These are phyloP conservation scores for Biscogniauxia sp. DNA, from an alignment of 2,329 filamentous ascomycete species.

Conservation along the genomic window DNA sequence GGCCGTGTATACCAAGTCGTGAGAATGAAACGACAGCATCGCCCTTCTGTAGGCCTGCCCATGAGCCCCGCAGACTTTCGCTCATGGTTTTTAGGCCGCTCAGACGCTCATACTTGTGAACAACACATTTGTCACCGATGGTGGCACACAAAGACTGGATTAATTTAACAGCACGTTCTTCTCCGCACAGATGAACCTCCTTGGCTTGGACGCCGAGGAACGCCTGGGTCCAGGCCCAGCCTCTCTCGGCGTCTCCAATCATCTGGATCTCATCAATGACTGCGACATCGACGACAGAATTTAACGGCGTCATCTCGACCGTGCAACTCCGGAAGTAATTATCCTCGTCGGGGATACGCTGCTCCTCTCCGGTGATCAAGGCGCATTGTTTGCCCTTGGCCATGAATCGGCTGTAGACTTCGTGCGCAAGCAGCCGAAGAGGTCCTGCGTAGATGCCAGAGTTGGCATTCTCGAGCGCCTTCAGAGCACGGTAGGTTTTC, in stretches of 20 bases:
- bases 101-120: conserved; percentile 81
- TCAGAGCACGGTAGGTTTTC: conserved; percentile 92
- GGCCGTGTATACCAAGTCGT: conserved; percentile 72
- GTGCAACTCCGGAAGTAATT: conserved; percentile 77
- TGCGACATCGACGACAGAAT: conserved; percentile 70
- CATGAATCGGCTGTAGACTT: conserved; percentile 85
- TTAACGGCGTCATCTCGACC: conserved; percentile 78
- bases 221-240: conserved; percentile 93
- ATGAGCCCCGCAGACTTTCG: conserved; percentile 59
- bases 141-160: conserved; percentile 74
- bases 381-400: conserved; percentile 75
- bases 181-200: conserved; percentile 91
- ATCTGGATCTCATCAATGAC: conserved; percentile 99
- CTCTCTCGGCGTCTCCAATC: conserved; percentile 76
- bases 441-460: conserved; percentile 89
- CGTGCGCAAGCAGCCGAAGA: conserved; percentile 82
- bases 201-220: conserved; percentile 81
- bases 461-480: conserved; percentile 73
- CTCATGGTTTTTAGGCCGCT: conserved; percentile 70
- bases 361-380: conserved; percentile 88
- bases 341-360: conserved; percentile 62
- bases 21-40: conserved; percentile 90
- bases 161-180: conserved; percentile 76
- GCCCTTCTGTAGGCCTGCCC: conserved; percentile 74
- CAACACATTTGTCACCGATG: conserved; percentile 76